Base-by-base conservation (phyloP, 1,139 yeast genomes). In the Nematodospora anomalae region DNA sequence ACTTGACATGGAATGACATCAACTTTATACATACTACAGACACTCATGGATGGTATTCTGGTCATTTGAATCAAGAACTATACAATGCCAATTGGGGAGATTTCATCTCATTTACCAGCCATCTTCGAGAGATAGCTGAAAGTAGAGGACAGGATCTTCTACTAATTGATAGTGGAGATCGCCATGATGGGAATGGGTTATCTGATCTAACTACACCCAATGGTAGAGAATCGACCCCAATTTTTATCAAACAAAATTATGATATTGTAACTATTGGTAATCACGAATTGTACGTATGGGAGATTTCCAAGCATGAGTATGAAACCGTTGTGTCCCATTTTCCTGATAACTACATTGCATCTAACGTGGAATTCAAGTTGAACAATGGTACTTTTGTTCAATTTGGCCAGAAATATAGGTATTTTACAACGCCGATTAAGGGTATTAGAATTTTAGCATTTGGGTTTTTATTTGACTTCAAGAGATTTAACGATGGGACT, bases 51-150 rank as follows among this genome's bases (percentile, higher is more conserved):
- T 92, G 97, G 97, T 77, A 84, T 43, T 79, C 90, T 4, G 97
- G 97, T 0, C 97, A 90, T 60, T 48, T 76, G 27, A 79, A 80
- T 46, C 96, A 89, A 57, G 71, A 74, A 20, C 77, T 75, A 42
- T 92, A 83, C 57, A 74, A 82, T 31, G 95, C 87, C 6, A 86
- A 88, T 55, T 92, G 96, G 96, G 98, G 97, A 7, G 96, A 92
- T 53, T 87, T 85, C 46, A 56, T 85, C 3, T 81, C 94, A 0
- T 89, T 92, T 51, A 62, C 79, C 1, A 49, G 58, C 10, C 78
- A 76, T 37, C 57, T 87, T 55, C 62, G 66, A 28, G 51, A 51
- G 0, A 54, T 61, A 16, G 79, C 88, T 0, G 67, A 66, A 23
- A 51, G 51, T 0, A 49, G 61, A 3, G 71, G 72, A 2, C 76